Evolutionary conservation across 768 basidiomycete genomes (phyloP), one percentile per base, ranked within the genome.

Genomic region (Tulasnella sp.): DNA sequence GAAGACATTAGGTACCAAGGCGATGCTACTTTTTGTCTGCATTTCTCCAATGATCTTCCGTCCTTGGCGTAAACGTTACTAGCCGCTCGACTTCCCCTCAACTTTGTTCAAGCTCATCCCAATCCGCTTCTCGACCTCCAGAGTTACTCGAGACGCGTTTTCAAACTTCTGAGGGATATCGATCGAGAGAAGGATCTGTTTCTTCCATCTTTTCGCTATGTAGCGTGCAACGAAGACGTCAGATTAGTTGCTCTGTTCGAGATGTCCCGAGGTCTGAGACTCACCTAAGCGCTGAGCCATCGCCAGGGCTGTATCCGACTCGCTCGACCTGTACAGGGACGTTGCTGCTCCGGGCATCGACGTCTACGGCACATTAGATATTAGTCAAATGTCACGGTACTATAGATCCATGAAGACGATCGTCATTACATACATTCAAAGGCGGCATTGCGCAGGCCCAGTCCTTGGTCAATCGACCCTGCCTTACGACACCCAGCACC

Each of bases 381-480:
- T 54, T 24, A 54, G 80, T 81, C 14, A 31, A 54, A 24, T 73
- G 80, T 60, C 41, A 80, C 31, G 14, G 34, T 58, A 11, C 3
- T 11, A 11, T 37, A 80, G 54, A 58, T 40, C 28, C 41, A 46
- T 20, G 34, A 73, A 37, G 16, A 46, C 28, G 31, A 42, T 42
- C 24, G 69, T n/a, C 42, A 54, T 44, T 82, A 84, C 84, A 80
- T 82, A 88, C 87, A 77, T 85, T 84, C 77, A 82, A 81, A 24
- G 90, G 85, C 34, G 94, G 93, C 93, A 95, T 94, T 42, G 92
- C 94, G 83, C 92, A 94, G 34, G 92, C 93, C 94, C 94, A 96
- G 83, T 96, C 94, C 80, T 87, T 89, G 83, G 90, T 90, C 78
- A 96, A 86, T 69, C 85, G 87, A 37, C 94, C 94, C 50, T 87